A percentile compares a stretch with the other conserved stretches of the same genome.
Conservation (phyloP, 176 grass and related monocot genomes). For the Olyra latifolia region DNA sequence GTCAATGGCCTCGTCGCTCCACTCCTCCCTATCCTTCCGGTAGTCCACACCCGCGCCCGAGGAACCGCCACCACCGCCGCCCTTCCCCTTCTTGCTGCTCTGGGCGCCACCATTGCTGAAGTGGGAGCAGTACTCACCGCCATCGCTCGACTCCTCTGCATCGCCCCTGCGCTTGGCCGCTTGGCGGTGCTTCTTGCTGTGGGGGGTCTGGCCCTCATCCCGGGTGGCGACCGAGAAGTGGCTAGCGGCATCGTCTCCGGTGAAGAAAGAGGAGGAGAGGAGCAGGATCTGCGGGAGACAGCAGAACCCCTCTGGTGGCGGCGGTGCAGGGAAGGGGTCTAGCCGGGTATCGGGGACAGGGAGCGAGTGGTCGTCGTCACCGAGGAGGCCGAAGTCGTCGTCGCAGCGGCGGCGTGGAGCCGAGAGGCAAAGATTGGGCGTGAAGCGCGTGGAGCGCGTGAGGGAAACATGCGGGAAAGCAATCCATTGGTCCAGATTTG, state of each 20-base stretch:
- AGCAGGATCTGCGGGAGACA: neutral
- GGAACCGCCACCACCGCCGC: neutral
- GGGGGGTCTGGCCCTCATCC: neutral
- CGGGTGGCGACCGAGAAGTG: neutral
- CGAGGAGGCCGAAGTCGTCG: constrained; percentile 39
- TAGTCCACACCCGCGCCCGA: constrained; percentile 17
- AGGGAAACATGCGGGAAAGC: too few relatives aligned
- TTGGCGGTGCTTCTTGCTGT: neutral
- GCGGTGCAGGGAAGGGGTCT: neutral
- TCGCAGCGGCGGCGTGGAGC: constrained; percentile 22
- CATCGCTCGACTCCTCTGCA: constrained; percentile 30
- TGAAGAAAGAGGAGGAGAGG: neutral
- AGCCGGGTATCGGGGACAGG: neutral
- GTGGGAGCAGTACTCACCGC: constrained; percentile 29
- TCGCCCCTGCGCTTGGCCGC: constrained; percentile 27
- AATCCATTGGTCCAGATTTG: too few relatives aligned
- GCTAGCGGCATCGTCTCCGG: neutral
- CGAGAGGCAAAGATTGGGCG: too few relatives aligned
- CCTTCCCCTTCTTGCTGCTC: constrained; percentile 9
- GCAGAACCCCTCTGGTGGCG: neutral
- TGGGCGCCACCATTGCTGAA: neutral
- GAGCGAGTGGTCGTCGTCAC: constrained; percentile 23
- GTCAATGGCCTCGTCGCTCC: constrained; percentile 59
- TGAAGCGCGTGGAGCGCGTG: too few relatives aligned
- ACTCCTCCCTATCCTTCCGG: constrained; percentile 53